These are phyloP conservation scores for Pseudocercospora macadamiae DNA, from an alignment of 2,329 filamentous ascomycete genomes.

Conservation along the genomic window DNA sequence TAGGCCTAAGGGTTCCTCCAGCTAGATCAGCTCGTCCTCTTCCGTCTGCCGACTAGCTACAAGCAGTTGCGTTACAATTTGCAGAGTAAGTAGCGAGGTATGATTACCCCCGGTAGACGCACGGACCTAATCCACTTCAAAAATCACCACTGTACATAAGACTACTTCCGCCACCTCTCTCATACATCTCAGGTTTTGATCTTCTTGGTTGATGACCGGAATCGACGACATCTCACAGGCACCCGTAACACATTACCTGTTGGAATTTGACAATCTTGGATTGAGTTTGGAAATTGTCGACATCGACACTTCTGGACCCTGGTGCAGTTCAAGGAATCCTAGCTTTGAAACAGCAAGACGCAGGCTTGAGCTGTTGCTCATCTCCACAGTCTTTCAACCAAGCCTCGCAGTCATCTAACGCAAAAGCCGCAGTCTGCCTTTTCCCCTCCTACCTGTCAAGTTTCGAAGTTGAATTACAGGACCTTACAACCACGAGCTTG, in stretches of 20 bases:
- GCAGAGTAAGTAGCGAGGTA: no score
- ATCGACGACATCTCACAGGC: conserved; percentile 2
- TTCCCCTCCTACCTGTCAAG: background rate
- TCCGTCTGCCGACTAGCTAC: no score
- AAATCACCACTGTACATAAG: background rate
- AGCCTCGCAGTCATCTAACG: background rate
- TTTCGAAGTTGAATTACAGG: background rate
- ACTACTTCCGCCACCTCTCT: background rate
- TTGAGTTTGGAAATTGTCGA: background rate
- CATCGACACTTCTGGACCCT: conserved; percentile 11
- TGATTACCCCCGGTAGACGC: no score
- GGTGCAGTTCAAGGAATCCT: conserved; percentile 8
- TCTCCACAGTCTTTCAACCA: conserved; percentile 7
- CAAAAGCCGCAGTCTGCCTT: background rate
- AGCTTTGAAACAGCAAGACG: conserved; percentile 6
- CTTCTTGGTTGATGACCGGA: background rate
- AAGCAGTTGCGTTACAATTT: no score
- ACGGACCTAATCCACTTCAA: no score
- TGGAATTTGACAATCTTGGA: conserved; percentile 5
- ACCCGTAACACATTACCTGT: conserved; percentile 1
- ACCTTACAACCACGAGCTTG: conserved; percentile 1
- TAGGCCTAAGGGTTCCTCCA: no score
- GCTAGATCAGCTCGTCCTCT: no score
- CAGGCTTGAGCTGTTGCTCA: background rate
- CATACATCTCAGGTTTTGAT: background rate